phyloP scores from a whole-genome alignment of 2,329 filamentous ascomycete genomes.

The Coniella lustricola region DNA sequence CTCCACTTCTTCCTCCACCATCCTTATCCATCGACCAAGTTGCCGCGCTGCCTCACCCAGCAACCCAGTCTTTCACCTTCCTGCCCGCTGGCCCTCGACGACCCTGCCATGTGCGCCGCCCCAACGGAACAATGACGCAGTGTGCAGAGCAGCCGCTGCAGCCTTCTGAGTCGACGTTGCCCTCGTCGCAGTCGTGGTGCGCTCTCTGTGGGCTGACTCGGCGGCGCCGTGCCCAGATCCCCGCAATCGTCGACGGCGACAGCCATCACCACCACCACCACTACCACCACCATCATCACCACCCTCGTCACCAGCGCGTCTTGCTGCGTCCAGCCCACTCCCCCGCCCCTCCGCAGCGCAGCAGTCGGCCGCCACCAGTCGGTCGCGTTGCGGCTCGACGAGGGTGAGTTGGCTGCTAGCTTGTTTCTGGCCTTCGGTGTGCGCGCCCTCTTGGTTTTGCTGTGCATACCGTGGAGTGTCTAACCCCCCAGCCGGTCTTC shows the following conservation, averaged over 20 bases:
- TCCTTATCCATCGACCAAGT: background rate
- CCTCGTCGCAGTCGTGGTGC: conserved; percentile 14
- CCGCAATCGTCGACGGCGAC: conserved; percentile 7
- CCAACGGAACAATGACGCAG: conserved; percentile 15
- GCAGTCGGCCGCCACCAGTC: conserved; percentile 12
- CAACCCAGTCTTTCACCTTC: background rate
- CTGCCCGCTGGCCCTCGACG: background rate
- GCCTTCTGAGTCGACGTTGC: conserved; percentile 15
- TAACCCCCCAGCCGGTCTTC: background rate
- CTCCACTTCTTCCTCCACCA: background rate
- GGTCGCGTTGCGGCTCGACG: conserved; percentile 16
- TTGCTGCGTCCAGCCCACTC: too few relatives aligned
- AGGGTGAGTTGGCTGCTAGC: conserved; percentile 9
- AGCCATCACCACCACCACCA: conserved; percentile 4
- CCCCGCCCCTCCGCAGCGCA: background rate
- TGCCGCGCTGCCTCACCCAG: too few relatives aligned
- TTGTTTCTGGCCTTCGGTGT: background rate
- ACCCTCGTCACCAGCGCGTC: background rate
- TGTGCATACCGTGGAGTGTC: background rate
- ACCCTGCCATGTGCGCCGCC: conserved; percentile 13
- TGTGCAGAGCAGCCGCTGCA: conserved; percentile 13
- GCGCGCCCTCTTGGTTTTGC: background rate
- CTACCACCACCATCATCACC: background rate
- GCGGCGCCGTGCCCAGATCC: conserved; percentile 14
- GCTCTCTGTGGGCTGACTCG: conserved; percentile 13